Conservation (phyloP, 129 eudicot species). For the Oenanthe sinensis region DNA sequence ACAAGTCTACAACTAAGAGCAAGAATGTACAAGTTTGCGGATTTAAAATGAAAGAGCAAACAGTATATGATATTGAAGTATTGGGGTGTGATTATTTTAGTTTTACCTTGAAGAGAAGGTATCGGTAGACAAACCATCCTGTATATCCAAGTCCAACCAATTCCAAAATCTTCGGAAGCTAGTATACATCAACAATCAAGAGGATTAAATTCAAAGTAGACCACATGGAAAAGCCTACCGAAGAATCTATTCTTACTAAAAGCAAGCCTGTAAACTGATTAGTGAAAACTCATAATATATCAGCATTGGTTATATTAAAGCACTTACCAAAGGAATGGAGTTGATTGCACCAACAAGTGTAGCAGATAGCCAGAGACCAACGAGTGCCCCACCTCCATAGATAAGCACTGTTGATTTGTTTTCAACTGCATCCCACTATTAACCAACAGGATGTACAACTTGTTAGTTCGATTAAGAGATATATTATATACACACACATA, state of each 20-base stretch:
- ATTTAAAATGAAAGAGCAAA: background rate
- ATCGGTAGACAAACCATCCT: slow-evolving; percentile 99
- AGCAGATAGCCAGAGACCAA: slow-evolving; percentile 83
- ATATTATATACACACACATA: too few species aligned
- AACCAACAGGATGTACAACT: slow-evolving; percentile 1
- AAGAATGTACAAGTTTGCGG: background rate
- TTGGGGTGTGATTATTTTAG: background rate
- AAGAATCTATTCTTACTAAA: background rate
- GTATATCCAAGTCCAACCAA: slow-evolving; percentile 98
- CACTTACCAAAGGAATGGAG: slow-evolving; percentile 86
- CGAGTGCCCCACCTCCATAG: slow-evolving; percentile 94
- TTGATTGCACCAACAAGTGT: slow-evolving; percentile 80
- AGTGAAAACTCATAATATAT: background rate
- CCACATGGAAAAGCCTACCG: background rate
- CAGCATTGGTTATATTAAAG: background rate
- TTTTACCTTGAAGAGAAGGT: slow-evolving; percentile 87
- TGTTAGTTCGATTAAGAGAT: background rate
- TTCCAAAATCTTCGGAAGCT: slow-evolving; percentile 98
- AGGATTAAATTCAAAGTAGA: background rate
- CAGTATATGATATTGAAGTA: background rate
- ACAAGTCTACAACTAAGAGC: background rate
- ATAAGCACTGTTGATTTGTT: slow-evolving; percentile 81
- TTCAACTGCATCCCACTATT: slow-evolving; percentile 93
- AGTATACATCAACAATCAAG: slow-evolving; percentile 8
- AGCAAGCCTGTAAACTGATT: background rate